Conservation (phyloP, 345 rosid species). For the Rhizophora apiculata region DNA sequence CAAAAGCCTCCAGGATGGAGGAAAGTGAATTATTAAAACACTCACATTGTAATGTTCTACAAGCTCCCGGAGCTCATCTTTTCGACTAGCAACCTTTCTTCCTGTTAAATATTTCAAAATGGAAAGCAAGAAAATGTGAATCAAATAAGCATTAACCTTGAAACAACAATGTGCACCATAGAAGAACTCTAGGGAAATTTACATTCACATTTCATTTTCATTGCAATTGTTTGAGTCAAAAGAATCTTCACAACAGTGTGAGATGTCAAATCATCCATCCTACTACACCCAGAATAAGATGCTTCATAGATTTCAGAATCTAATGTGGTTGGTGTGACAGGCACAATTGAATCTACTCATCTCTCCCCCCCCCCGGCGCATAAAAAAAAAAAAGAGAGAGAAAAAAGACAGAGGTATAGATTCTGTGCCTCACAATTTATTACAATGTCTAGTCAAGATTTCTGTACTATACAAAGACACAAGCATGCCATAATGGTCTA, state of each 20-base stretch:
- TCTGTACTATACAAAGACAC: too few species aligned
- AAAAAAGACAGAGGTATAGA: too few species aligned
- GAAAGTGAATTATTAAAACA: slow-evolving; percentile 10
- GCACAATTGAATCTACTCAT: too few species aligned
- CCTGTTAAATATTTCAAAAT: slow-evolving; percentile 47
- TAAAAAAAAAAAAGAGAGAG: too few species aligned
- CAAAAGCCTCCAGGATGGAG: not conserved
- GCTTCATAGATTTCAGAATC: too few species aligned
- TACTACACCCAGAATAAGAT: too few species aligned
- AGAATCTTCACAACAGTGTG: not conserved
- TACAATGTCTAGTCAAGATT: too few species aligned
- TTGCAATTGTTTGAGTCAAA: not conserved
- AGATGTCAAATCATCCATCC: too few species aligned
- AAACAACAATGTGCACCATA: not conserved
- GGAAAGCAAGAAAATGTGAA: slow-evolving; percentile 9
- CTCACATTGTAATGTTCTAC: slow-evolving; percentile 91
- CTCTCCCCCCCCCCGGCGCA: too few species aligned
- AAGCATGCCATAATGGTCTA: too few species aligned
- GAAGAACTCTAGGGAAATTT: not conserved
- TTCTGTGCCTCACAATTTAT: too few species aligned
- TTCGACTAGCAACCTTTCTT: slow-evolving; percentile 64
- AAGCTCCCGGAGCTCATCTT: slow-evolving; percentile 79
- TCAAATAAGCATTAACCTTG: not conserved
- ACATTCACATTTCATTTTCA: not conserved
- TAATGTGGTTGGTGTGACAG: too few species aligned